Percentiles rank a stretch among this genome's conserved stretches.
Conservation (phyloP, 2,329 filamentous ascomycete genomes). For the Dactylellina drechsleri region DNA sequence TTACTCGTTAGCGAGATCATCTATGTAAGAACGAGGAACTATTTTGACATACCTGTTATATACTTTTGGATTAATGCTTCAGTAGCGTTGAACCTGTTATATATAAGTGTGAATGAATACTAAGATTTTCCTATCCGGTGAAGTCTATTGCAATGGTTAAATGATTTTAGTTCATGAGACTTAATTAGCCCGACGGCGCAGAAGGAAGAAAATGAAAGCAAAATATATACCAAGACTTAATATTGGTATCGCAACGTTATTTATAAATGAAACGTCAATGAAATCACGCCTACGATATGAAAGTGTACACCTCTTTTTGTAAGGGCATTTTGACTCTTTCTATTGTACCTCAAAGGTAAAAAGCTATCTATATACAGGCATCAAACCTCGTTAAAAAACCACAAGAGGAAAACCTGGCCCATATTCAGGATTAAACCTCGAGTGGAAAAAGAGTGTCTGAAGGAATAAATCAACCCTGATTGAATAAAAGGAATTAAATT, state of each 20-base stretch:
- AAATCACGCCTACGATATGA: constrained; percentile 5
- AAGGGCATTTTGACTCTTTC: constrained; percentile 16
- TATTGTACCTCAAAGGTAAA: constrained; percentile 4
- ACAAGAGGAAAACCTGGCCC: constrained; percentile 29
- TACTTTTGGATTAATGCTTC: too few relatives aligned
- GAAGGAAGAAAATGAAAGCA: too few relatives aligned
- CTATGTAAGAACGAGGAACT: too few relatives aligned
- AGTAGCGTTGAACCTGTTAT: too few relatives aligned
- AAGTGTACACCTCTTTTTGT: background rate
- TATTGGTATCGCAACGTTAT: background rate
- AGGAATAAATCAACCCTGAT: background rate
- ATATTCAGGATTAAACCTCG: constrained; percentile 14
- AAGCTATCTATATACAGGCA: constrained; percentile 13
- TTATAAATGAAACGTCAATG: background rate
- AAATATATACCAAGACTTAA: too few relatives aligned
- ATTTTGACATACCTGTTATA: too few relatives aligned
- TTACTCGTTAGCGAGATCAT: too few relatives aligned
- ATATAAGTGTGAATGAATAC: too few relatives aligned
- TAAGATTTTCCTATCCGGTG: too few relatives aligned
- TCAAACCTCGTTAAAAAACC: constrained; percentile 48
- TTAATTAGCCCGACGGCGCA: too few relatives aligned
- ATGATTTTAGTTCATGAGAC: too few relatives aligned
- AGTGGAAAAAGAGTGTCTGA: constrained; percentile 29
- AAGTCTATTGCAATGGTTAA: too few relatives aligned
- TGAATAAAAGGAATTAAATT: background rate